Base-by-base conservation (phyloP, 495 filamentous ascomycete species). In the Aspergillus affinis region DNA sequence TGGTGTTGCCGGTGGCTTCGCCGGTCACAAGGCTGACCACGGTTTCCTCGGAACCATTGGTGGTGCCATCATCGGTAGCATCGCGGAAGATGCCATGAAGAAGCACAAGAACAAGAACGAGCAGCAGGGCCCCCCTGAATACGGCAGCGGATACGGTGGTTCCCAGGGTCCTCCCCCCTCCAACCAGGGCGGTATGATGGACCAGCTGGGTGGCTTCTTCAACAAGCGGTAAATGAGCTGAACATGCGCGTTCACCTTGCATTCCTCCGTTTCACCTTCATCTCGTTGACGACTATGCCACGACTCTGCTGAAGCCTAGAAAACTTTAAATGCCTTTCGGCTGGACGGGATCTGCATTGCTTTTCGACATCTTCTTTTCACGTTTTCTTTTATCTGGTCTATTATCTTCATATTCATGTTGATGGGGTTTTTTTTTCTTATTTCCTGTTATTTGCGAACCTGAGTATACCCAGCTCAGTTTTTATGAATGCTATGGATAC, bases 21-120 rank as follows among this genome's bases (percentile, higher is more conserved):
- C 68, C 23, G 78, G 78, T 61, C 78, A 81, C 77, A 79, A 81
- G 72, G 78, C 73, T 60, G 72, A 77, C 67, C 78, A 80, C 74
- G 78, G 78, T 46, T 64, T 80, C 63, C 76, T 81, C 57, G 77
- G 78, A 61, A 73, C 77, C n/a, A 75, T 81, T 30, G 78, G 78
- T 63, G 78, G 78, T 48, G 78, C 78, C 44, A 76, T 81, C 64
- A 71, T 80, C 6, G 78, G 78, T 18, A 76, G 73, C 63, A 72
- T 81, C 26, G 73, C 75, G 18, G 71, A 81, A 59, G 76, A 81
- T 32, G 73, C 73, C 15, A 60, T 77, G 50, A 79, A 79, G 75
- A 76, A 78, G 69, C 71, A 75, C 65, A 70, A 69, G 64, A 59
- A 72, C 61, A 71, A 69, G 64, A 69, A 72, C 9, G 55, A 70